These are phyloP conservation scores for Chlorociboria aeruginascens DNA, from an alignment of 495 filamentous ascomycete species.

Conservation along the genomic window DNA sequence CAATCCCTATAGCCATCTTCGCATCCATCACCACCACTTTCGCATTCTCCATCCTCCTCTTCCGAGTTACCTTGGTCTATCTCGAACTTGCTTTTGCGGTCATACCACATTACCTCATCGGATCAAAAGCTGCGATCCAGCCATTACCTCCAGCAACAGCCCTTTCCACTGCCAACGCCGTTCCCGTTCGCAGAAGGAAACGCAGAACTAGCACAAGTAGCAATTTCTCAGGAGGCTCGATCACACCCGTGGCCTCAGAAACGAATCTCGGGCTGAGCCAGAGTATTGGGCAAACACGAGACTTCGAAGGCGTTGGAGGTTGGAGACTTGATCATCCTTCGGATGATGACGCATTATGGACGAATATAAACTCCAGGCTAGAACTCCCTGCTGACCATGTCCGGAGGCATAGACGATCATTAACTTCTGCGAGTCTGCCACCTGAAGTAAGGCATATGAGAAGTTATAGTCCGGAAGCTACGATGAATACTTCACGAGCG, in stretches of 20 bases:
- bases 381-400: constrained; percentile 42
- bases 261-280: constrained; percentile 24
- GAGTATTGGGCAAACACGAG: constrained; percentile 40
- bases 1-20: constrained; percentile 56
- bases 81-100: constrained; percentile 52
- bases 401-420: constrained; percentile 14
- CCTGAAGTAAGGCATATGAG: background rate
- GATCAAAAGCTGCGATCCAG: constrained; percentile 16
- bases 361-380: constrained; percentile 59
- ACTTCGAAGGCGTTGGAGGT: constrained; percentile 81
- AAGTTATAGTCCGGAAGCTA: constrained; percentile 11
- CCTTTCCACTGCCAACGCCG: background rate
- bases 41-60: constrained; percentile 50
- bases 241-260: constrained; percentile 24
- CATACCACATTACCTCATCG: constrained; percentile 43
- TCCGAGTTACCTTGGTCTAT: constrained; percentile 57
- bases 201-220: constrained; percentile 22
- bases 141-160: constrained; percentile 1
- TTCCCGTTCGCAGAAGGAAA: constrained; percentile 26
- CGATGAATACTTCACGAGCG: constrained; percentile 25
- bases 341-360: constrained; percentile 54
- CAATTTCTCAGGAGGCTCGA: constrained; percentile 23
- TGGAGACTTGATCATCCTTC: constrained; percentile 50
- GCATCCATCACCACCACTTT: constrained; percentile 57
- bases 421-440: constrained; percentile 11